Evolutionary conservation across 257 asterid species (phyloP), one percentile per base, ranked within the genome.

Genomic region (Solanum appendiculatum): DNA sequence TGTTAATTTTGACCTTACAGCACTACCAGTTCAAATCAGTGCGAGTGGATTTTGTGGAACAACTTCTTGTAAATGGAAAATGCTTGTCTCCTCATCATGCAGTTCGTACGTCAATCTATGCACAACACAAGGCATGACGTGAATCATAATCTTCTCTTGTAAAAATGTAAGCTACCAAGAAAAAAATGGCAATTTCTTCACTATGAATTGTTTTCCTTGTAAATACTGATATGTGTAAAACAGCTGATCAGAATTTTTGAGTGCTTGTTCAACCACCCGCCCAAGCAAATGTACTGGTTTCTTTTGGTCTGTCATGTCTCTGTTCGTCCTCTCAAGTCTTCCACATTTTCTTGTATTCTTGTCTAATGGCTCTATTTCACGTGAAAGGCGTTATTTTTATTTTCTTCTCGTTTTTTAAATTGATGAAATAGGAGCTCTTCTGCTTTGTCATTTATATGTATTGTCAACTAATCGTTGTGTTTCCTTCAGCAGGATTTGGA

Each of bases 21-120:
- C 82, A n/a, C 33, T 95, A 97, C 88, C 93, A 93, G 91, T 94
- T 95, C 93, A 93, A 93, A 88, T 94, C 98, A 25, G 94, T 95
- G 48, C 97, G 99, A 9, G 93, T 94, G 25, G 98, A 97, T 86
- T 95, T 93, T 92, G 70, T 95, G 91, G 96, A 95, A 87, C 99
- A 97, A 93, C 90, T 95, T 88, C 93, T 95, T 20, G 98, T 97
- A 86, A 97, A 97, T 87, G 98, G 99, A 86, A 94, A 93, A 85
- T 81, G 88, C 72, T 69, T 94, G 90, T 86, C 95, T 1, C 92
- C 92, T 48, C 92, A 88, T 64, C 91, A 91, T 46, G 93, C 93
- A 54, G 92, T 91, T 72, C 94, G 87, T 85, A 90, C 97, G 39
- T 95, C 98, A 63, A 93, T 97, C 46, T 93, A 87, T 60, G 96